phyloP scores from a whole-genome alignment of 495 filamentous ascomycete species.

The Podospora anserina region DNA sequence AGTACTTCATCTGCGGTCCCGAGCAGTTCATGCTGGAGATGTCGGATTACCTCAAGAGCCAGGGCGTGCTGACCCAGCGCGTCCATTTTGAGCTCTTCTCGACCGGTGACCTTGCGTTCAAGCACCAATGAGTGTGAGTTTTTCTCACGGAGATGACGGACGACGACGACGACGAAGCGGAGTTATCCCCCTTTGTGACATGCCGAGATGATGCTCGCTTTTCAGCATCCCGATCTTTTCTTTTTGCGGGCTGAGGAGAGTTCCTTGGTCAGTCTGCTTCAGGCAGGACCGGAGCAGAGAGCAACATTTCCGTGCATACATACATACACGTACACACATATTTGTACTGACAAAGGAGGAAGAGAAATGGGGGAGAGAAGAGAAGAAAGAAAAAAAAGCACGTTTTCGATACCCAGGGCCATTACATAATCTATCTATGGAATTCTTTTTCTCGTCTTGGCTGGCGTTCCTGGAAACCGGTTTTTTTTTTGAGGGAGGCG shows the following conservation, averaged over 20 bases:
- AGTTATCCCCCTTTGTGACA: neutral
- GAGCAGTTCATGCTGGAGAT: conserved; percentile 62
- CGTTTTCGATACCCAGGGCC: conserved; percentile 9
- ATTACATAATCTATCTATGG: conserved; percentile 1
- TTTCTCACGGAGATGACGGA: neutral
- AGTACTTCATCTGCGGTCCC: conserved; percentile 72
- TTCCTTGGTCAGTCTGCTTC: conserved; percentile 1
- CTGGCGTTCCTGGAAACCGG: neutral
- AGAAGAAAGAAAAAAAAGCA: neutral
- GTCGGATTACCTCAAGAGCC: conserved; percentile 45
- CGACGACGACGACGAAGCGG: neutral
- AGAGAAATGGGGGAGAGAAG: neutral
- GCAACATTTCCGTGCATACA: neutral
- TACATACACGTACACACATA: neutral
- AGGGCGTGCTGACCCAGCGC: conserved; percentile 51
- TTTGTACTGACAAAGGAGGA: neutral
- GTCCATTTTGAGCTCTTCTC: conserved; percentile 69
- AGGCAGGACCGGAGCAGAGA: conserved; percentile 9
- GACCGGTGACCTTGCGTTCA: conserved; percentile 49
- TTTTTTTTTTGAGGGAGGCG: neutral
- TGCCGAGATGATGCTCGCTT: neutral
- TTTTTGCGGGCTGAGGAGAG: neutral
- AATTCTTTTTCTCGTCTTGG: neutral
- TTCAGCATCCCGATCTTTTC: neutral
- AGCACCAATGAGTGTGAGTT: conserved; percentile 5